phyloP scores from a whole-genome alignment of 345 rosid genomes.

The Boechera retrofracta region DNA sequence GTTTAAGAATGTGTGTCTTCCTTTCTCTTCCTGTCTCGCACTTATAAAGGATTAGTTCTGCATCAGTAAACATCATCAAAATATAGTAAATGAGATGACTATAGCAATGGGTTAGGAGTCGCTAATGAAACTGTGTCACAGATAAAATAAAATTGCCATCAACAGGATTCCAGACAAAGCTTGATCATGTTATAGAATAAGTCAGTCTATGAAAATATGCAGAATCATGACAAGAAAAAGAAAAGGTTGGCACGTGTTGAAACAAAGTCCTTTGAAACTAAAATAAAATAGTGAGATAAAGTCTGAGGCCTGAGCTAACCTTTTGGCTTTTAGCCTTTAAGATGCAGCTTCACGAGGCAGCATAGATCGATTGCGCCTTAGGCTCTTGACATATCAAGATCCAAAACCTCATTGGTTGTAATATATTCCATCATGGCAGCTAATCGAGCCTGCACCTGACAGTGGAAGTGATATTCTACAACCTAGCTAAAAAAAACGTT shows the following conservation, averaged over 20 bases:
- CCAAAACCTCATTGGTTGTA: slow-evolving; percentile 26
- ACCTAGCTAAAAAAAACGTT: background rate
- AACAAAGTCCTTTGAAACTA: slow-evolving; percentile 3
- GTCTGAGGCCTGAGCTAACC: slow-evolving; percentile 35
- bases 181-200: slow-evolving; percentile 7
- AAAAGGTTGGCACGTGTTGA: slow-evolving; percentile 2
- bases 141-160: background rate
- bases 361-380: slow-evolving; percentile 8
- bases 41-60: slow-evolving; percentile 21
- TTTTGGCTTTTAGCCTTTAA: slow-evolving; percentile 12
- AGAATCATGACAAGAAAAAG: slow-evolving; percentile 5
- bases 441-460: slow-evolving; percentile 22
- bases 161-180: slow-evolving; percentile 4
- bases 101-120: slow-evolving; percentile 14
- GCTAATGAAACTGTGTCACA: slow-evolving; percentile 1
- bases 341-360: slow-evolving; percentile 18
- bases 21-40: slow-evolving; percentile 3
- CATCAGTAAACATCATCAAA: slow-evolving; percentile 27
- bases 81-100: slow-evolving; percentile 19
- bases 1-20: slow-evolving; percentile 3
- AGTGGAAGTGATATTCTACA: background rate
- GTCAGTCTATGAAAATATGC: slow-evolving; percentile 13
- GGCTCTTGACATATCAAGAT: slow-evolving; percentile 16
- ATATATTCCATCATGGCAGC: background rate
- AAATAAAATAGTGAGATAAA: slow-evolving; percentile 13